Conservation (phyloP, 805 yeast species). For the Starmerella riodocensis region DNA sequence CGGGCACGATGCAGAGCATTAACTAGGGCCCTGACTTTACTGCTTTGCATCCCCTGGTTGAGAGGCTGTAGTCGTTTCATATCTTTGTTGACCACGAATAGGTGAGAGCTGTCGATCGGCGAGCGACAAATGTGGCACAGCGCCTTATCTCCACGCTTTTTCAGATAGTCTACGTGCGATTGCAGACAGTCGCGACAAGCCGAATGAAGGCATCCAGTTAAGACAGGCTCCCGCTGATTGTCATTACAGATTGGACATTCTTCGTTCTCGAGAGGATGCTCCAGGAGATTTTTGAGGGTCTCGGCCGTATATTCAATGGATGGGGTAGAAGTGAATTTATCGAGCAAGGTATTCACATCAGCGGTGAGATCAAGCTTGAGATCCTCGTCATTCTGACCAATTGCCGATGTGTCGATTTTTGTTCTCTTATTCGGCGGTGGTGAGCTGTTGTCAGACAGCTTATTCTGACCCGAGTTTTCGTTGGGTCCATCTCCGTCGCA, state of each 20-base stretch:
- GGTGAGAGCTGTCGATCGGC: slow-evolving; percentile 36
- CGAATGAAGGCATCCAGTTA: slow-evolving; percentile 70
- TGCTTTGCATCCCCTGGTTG: slow-evolving; percentile 26
- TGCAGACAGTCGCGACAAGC: slow-evolving; percentile 62
- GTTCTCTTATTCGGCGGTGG: slow-evolving; percentile 1
- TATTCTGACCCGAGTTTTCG: not conserved
- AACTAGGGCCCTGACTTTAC: slow-evolving; percentile 14
- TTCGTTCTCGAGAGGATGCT: slow-evolving; percentile 27
- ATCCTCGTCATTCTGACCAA: slow-evolving; percentile 4
- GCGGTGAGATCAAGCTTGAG: slow-evolving; percentile 9
- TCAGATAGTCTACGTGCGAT: slow-evolving; percentile 63
- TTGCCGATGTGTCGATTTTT: slow-evolving; percentile 1
- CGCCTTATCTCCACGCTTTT: slow-evolving; percentile 32
- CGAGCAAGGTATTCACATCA: slow-evolving; percentile 8
- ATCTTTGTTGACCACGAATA: slow-evolving; percentile 33
- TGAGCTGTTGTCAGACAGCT: not conserved
- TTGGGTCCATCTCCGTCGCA: too few relatives aligned
- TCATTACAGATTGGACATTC: slow-evolving; percentile 83
- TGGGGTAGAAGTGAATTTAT: slow-evolving; percentile 8
- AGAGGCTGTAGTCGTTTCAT: slow-evolving; percentile 23
- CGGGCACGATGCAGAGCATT: slow-evolving; percentile 33
- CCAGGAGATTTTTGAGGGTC: slow-evolving; percentile 22
- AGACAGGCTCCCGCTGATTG: slow-evolving; percentile 45
- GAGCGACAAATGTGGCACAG: slow-evolving; percentile 70
- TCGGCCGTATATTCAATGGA: slow-evolving; percentile 18